Evolutionary conservation across 2,329 filamentous ascomycete species (phyloP).

Genomic region (Eutypella sp.): DNA sequence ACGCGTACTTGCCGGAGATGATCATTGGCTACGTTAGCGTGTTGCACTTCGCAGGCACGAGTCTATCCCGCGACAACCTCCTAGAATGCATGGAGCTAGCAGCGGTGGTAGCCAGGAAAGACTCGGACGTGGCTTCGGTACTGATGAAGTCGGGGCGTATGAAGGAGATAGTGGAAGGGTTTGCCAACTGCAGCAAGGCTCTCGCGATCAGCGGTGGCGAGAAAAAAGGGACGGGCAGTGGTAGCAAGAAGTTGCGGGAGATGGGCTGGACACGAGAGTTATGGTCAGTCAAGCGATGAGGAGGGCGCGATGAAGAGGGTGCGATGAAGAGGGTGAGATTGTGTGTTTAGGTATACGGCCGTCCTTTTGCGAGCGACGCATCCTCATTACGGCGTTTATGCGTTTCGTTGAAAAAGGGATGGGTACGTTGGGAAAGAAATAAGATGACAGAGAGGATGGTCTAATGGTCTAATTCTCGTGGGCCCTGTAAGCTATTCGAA

Average conservation of each 20-base stretch:
- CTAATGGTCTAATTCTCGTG: too few species aligned
- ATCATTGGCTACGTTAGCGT: conserved; percentile 79
- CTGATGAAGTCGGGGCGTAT: conserved; percentile 64
- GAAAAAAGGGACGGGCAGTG: conserved; percentile 44
- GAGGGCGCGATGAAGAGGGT: too few species aligned
- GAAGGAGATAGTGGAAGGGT: conserved; percentile 68
- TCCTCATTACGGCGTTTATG: too few species aligned
- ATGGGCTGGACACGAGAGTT: conserved; percentile 60
- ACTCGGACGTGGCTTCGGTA: conserved; percentile 58
- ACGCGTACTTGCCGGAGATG: conserved; percentile 78
- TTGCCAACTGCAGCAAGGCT: conserved; percentile 73
- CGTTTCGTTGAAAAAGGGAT: too few species aligned
- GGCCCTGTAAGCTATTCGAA: too few species aligned
- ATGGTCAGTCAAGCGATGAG: conserved; percentile 50
- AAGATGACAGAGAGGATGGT: too few species aligned
- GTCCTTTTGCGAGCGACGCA: too few species aligned
- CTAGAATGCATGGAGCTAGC: conserved; percentile 85
- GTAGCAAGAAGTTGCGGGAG: conserved; percentile 56
- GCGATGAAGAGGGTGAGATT: too few species aligned
- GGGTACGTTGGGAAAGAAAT: too few species aligned
- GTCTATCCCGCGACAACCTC: conserved; percentile 69
- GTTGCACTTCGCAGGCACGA: conserved; percentile 72
- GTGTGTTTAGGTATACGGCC: too few species aligned
- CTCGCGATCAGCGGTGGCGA: conserved; percentile 54
- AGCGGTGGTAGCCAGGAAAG: conserved; percentile 65